phyloP scores from a whole-genome alignment of 257 asterid genomes.

The Plantago major region DNA sequence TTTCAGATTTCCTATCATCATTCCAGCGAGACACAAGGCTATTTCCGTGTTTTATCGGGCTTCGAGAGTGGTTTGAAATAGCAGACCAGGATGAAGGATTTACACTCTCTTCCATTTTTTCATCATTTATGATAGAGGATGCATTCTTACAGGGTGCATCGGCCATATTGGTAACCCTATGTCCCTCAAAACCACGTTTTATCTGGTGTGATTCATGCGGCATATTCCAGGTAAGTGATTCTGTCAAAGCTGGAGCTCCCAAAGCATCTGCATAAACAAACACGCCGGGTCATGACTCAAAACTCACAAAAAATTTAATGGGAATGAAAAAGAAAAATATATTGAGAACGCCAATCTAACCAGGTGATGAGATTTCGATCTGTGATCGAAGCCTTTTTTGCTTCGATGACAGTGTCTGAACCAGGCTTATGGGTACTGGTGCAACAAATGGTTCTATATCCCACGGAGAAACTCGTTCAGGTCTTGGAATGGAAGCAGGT shows the following conservation, averaged over 20 bases:
- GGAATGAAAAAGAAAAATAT: not conserved
- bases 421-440: slow-evolving; percentile 34
- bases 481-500: slow-evolving; percentile 55
- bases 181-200: slow-evolving; percentile 32
- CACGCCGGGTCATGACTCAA: slow-evolving; percentile 7
- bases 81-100: slow-evolving; percentile 56
- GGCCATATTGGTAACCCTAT: slow-evolving; percentile 21
- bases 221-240: slow-evolving; percentile 57
- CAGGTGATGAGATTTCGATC: slow-evolving; percentile 41
- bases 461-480: slow-evolving; percentile 84
- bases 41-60: slow-evolving; percentile 27
- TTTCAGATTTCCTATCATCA: slow-evolving; percentile 43
- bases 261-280: slow-evolving; percentile 13
- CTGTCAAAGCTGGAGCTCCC: slow-evolving; percentile 42
- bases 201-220: slow-evolving; percentile 31
- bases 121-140: slow-evolving; percentile 41
- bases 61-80: slow-evolving; percentile 34
- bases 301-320: not conserved
- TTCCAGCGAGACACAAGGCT: slow-evolving; percentile 23
- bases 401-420: slow-evolving; percentile 38
- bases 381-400: slow-evolving; percentile 52
- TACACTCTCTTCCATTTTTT: slow-evolving; percentile 41
- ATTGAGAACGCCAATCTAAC: slow-evolving; percentile 24
- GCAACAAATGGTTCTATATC: slow-evolving; percentile 68
- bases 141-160: slow-evolving; percentile 29